Percentiles rank a stretch among this genome's conserved stretches.
Conservation (phyloP, 352 stramenopile genomes). For the Phytophthora hybrid region DNA sequence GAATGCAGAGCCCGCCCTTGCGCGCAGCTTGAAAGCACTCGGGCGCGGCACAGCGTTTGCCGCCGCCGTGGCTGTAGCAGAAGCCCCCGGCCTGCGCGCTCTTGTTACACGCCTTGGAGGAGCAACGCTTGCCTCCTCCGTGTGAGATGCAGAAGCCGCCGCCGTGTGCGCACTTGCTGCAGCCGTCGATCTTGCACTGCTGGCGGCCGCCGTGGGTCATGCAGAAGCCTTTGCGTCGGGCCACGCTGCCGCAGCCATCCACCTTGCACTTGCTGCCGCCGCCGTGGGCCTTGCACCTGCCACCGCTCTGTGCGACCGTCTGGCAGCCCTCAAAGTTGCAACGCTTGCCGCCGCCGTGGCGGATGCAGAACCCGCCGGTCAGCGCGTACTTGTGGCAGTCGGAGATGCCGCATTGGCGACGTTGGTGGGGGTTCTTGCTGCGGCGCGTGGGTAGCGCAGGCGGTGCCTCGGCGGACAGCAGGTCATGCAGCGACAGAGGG, state of each 20-base stretch:
- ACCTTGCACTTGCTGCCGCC: conserved; percentile 85
- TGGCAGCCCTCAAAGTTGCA: conserved; percentile 65
- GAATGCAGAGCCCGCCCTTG: conserved; percentile 84
- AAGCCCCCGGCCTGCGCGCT: conserved; percentile 80
- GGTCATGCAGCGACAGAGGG: conserved; percentile 58
- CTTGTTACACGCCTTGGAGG: conserved; percentile 61
- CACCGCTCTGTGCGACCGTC: conserved; percentile 82
- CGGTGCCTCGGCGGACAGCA: conserved; percentile 50
- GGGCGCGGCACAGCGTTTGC: conserved; percentile 73
- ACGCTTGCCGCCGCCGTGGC: conserved; percentile 79
- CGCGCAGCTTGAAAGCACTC: conserved; percentile 83
- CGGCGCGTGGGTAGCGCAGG: conserved; percentile 17
- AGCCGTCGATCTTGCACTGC: conserved; percentile 77
- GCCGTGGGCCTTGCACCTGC: conserved; percentile 85
- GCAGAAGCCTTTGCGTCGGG: conserved; percentile 74
- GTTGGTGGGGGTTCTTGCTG: conserved; percentile 46
- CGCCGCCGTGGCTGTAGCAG: conserved; percentile 83
- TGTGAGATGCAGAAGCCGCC: conserved; percentile 80
- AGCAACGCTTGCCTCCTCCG: conserved; percentile 76
- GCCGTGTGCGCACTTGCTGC: conserved; percentile 77
- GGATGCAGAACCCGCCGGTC: conserved; percentile 76
- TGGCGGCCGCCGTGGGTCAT: conserved; percentile 79
- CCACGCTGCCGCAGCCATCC: conserved; percentile 62
- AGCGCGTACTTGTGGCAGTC: conserved; percentile 76
- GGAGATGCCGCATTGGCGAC: conserved; percentile 64